Base-by-base conservation (phyloP, 1,139 yeast genomes). In the Diutina ranongensis region DNA sequence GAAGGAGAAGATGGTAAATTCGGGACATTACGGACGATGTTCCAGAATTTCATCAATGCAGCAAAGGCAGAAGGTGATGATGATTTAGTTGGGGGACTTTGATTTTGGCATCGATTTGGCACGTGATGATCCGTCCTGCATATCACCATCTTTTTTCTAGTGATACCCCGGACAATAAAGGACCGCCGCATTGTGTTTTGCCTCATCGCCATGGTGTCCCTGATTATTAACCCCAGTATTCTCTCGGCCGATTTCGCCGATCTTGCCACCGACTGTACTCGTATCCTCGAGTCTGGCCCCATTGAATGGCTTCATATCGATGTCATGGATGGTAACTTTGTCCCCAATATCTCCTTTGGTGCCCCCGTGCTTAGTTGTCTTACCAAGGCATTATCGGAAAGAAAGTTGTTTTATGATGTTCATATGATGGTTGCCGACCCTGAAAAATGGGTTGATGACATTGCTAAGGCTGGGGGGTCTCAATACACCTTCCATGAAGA, bases 351-450 rank as follows among this genome's bases (percentile, higher is more conserved):
- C 56, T 81, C 97, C 4, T 72, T 92, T 59, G 98, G 98, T 15
- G 87, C 95, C 41, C 95, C 96, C 48, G 79, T 92, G 47, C 88
- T 92, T 49, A 68, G 78, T 49, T 80, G 89, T 40, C 74, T 92
- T 57, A 78, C 98, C 58, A 73, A 77, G 52, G 78, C 79, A 48
- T 73, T 89, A 46, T 97, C 97, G 45, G 67, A 71, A 45, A 64
- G 60, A 45, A 59, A 59, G 10, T 80, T 83, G n/a, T 89, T 88
- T 60, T 89, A 92, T 59, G 99, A 92, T 64, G 88, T 97, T 64
- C 98, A 92, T 65, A 89, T 92, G 97, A 92, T 92, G 99, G 97
- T 92, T 35, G 71, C 89, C 34, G 79, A 86, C 55, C 99, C 99
- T 16, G 94, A 83, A 61, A 81, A 82, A 61, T 92, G 98, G 98